Base-by-base conservation (phyloP, 2,329 filamentous ascomycete species). In the Rosellinia necatrix region DNA sequence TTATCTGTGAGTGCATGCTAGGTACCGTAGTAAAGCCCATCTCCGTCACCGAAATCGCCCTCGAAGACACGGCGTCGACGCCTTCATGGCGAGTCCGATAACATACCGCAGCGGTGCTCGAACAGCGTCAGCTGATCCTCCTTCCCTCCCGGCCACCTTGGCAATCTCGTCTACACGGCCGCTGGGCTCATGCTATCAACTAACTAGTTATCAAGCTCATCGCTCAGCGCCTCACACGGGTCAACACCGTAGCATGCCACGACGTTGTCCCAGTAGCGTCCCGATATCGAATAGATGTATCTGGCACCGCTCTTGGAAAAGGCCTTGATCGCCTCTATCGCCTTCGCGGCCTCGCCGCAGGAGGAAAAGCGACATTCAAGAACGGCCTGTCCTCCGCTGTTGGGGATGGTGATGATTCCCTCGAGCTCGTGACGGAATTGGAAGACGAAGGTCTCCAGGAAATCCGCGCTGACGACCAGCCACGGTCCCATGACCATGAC, bases 281-380 rank as follows among this genome's bases (percentile, higher is more conserved):
- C 15, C 6, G 13, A 5, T 12, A 29, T 27, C 7, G n/a, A 2
- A 12, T 10, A 4, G 6, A 15, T 15, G 10, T 30, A 15, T 1
- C 10, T n/a, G n/a, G n/a, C n/a, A n/a, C 22, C 25, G 13, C 24
- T 32, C 17, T 25, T 19, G 30, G 6, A 22, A 32, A 41, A n/a
- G 5, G 25, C 25, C 27, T 15, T 7, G 4, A 51, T 25, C 4
- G 38, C 38, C 27, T 35, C 4, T 7, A 25, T 15, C 15, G 29
- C 48, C 27, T 51, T 21, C 2, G 8, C 13, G 10, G 43, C n/a
- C n/a, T n/a, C n/a, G n/a, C n/a, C n/a, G n/a, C n/a, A n/a, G 3
- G 29, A 51, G 7, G 48, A 12, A 22, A 51, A 51, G n/a, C 38
- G 37, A 7, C 21, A 43, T 15, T 51, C 29, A 29, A 43, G 27